Percentiles rank a stretch among this genome's conserved stretches.
Evolutionary conservation across 73 alveolate species (phyloP).

Genomic region (Tetrahymena thermophila): DNA sequence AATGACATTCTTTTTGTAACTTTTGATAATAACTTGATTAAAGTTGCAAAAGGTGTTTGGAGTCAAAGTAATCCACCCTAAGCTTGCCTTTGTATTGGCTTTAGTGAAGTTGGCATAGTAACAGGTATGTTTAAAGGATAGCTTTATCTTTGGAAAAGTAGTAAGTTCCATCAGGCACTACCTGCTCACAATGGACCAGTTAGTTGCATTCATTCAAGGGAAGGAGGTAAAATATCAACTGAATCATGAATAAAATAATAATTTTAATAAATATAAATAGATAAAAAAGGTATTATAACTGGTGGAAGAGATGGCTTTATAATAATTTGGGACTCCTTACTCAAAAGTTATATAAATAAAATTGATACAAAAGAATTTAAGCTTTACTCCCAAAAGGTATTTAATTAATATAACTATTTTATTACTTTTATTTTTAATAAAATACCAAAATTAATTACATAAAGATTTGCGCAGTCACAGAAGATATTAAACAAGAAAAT

Average conservation of each 20-base stretch:
- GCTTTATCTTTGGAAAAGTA: constrained; percentile 75
- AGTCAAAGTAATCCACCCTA: constrained; percentile 64
- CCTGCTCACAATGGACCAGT: constrained; percentile 80
- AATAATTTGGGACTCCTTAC: constrained; percentile 58
- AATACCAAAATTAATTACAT: background rate
- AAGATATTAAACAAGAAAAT: constrained; percentile 37
- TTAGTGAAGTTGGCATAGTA: constrained; percentile 70
- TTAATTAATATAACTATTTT: background rate
- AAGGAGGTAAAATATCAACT: background rate
- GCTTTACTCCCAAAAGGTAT: background rate
- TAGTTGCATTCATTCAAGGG: constrained; percentile 3
- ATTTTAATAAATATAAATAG: constrained; percentile 47
- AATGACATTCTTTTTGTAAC: constrained; percentile 83
- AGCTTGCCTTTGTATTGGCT: constrained; percentile 83
- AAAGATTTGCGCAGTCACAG: constrained; percentile 43
- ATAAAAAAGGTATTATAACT: constrained; percentile 82
- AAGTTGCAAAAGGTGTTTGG: constrained; percentile 85
- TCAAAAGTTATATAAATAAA: constrained; percentile 29
- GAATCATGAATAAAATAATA: constrained; percentile 2
- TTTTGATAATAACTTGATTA: constrained; percentile 60
- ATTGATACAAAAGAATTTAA: background rate
- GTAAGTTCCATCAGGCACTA: constrained; percentile 50
- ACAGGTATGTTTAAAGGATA: constrained; percentile 90
- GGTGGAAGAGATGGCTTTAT: constrained; percentile 91
- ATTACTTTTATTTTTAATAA: background rate